A percentile compares a stretch with the other conserved stretches of the same genome.
These are phyloP conservation scores for Alloteropsis semialata DNA, from an alignment of 176 grass and related monocot species.

Conservation along the genomic window DNA sequence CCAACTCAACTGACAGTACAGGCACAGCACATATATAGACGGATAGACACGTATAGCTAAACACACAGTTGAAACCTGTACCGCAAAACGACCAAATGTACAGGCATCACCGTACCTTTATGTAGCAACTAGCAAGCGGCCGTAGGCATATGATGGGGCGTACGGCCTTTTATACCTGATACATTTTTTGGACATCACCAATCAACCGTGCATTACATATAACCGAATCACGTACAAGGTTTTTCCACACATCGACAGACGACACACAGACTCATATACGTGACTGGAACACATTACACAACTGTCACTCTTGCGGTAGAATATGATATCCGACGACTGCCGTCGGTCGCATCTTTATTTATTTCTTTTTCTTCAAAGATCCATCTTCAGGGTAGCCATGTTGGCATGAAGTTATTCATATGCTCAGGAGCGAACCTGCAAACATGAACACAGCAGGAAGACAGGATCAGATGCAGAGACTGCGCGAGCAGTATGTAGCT, in stretches of 20 bases:
- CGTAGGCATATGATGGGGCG: not conserved
- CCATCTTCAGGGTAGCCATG: conserved; percentile 72
- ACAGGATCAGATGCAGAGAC: not conserved
- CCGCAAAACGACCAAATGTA: not conserved
- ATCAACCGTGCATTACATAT: not conserved
- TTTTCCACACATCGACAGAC: not conserved
- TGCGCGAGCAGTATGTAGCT: not conserved
- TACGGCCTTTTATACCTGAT: not conserved
- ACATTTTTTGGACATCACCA: not conserved
- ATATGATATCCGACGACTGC: not conserved
- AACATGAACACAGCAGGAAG: not conserved
- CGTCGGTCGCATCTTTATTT: conserved; percentile 32
- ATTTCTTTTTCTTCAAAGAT: not conserved
- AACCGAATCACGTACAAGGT: conserved; percentile 14
- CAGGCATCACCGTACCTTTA: not conserved
- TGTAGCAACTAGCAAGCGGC: not conserved
- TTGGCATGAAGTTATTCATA: conserved; percentile 73
- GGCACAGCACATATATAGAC: not conserved
- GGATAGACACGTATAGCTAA: not conserved
- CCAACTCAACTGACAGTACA: not conserved
- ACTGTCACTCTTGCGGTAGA: not conserved
- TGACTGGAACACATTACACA: not conserved
- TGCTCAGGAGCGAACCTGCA: conserved; percentile 75
- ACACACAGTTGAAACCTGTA: not conserved
- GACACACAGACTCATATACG: not conserved